phyloP scores from a whole-genome alignment of 2,329 filamentous ascomycete species.

The Ustulina deusta region DNA sequence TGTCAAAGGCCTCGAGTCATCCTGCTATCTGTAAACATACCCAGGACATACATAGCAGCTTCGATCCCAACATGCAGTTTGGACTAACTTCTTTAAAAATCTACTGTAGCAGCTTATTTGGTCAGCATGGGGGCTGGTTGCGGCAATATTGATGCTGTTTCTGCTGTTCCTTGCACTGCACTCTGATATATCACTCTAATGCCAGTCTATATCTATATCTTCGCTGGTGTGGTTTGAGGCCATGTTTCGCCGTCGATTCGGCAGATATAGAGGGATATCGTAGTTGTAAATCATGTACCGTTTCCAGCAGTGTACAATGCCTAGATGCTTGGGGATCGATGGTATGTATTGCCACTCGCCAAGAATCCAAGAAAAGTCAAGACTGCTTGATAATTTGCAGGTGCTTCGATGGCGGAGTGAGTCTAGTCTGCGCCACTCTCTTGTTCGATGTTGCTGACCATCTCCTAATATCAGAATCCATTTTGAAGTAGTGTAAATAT shows the following conservation, averaged over 20 bases:
- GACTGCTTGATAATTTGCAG: constrained; percentile 17
- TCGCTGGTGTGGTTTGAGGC: background rate
- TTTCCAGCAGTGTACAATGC: background rate
- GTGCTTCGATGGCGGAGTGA: constrained; percentile 7
- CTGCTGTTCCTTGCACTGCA: background rate
- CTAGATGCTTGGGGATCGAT: background rate
- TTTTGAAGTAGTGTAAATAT: constrained; percentile 13
- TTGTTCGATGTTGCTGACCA: background rate
- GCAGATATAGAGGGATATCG: background rate
- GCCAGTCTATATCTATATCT: background rate
- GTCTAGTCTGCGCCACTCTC: constrained; percentile 11
- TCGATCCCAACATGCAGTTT: background rate
- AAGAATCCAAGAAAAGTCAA: constrained; percentile 12
- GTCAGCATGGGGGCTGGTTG: background rate
- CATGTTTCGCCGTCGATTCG: background rate
- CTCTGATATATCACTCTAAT: background rate
- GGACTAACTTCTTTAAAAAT: background rate
- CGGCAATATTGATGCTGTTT: background rate
- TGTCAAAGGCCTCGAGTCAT: too few relatives aligned
- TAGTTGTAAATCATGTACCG: background rate
- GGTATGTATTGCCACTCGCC: constrained; percentile 6
- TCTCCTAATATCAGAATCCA: background rate
- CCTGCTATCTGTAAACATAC: too few relatives aligned
- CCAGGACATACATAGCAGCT: background rate
- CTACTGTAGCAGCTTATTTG: background rate